Conservation (phyloP, 1,284 basidiomycete genomes). For the Chalciporus sp. region DNA sequence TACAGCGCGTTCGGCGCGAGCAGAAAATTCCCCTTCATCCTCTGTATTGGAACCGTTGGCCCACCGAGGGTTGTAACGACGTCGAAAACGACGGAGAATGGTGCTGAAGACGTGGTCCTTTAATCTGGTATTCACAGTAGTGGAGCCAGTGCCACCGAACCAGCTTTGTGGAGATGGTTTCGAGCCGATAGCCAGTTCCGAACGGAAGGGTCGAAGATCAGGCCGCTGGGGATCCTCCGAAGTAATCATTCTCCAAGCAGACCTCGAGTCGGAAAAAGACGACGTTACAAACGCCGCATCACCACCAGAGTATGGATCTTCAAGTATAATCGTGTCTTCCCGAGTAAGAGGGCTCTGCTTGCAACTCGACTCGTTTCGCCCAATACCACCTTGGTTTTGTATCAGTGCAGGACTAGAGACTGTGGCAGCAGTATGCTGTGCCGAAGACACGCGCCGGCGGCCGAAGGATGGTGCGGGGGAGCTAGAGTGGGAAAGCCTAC, state of each 20-base stretch:
- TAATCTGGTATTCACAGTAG: constrained; percentile 87
- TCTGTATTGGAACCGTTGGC: constrained; percentile 34
- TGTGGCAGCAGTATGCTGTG: constrained; percentile 50
- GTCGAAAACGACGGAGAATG: constrained; percentile 72
- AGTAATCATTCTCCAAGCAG: constrained; percentile 22
- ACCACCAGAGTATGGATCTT: constrained; percentile 53
- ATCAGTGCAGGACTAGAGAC: constrained; percentile 70
- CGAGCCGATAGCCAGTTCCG: constrained; percentile 38
- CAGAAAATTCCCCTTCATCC: constrained; percentile 45
- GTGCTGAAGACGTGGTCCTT: constrained; percentile 93
- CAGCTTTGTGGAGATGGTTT: constrained; percentile 44
- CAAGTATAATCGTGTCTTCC: constrained; percentile 39
- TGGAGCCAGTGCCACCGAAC: constrained; percentile 89
- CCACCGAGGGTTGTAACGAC: constrained; percentile 49
- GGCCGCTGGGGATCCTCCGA: constrained; percentile 40
- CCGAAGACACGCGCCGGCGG: constrained; percentile 38
- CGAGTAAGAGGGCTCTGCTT: constrained; percentile 47
- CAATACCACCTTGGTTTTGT: constrained; percentile 20
- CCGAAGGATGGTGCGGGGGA: constrained; percentile 31
- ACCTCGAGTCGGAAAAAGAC: constrained; percentile 25
- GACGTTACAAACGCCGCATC: constrained; percentile 20
- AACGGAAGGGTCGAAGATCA: constrained; percentile 40
- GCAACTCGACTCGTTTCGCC: constrained; percentile 4
- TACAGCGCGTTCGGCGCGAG: constrained; percentile 48
- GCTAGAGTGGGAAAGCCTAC: constrained; percentile 55